Base-by-base conservation (phyloP, 2,329 filamentous ascomycete species). In the Pyrenophora graminea region DNA sequence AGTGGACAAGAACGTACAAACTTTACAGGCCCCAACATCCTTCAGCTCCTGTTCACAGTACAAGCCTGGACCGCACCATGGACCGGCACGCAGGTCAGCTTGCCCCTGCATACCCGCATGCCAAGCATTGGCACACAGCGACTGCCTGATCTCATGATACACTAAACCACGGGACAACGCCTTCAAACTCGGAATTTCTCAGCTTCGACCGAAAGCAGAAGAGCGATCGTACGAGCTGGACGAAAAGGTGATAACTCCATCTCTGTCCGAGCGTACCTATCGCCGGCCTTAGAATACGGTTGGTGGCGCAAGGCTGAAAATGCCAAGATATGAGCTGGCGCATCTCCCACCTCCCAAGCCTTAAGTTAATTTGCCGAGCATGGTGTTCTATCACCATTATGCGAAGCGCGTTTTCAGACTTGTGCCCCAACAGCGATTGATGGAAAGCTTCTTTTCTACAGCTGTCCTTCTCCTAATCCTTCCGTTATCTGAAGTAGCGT, bases 291-390 rank as follows among this genome's bases (percentile, higher is more conserved):
- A 51, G 27, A 56, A 42, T 33, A 17, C 21, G 19, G 25, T 51
- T 42, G 30, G 57, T 61, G 58, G 58, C 64, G 58, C 47, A 58
- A 61, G 57, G 62, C 64, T 64, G 62, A 59, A 41, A 49, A 53
- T 39, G 41, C 55, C 51, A 64, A 60, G 52, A 53, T n/a, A 38
- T 51, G 47, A 56, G 56, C 47, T 45, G 42, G 40, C 19, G 13
- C 48, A 21, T 21, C 4, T 25, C 8, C 23, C 23, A 21, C 27
- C 27, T 38, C 18, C 39, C 31, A 27, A 8, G 25, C 34, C 31
- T 36, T 34, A n/a, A n/a, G 12, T 13, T 47, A n/a, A 15, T 17
- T 47, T 45, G 41, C 48, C 43, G 33, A 43, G 55, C 17, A 36
- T 10, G 36, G 41, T 32, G 18, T 18, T 31, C 34, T 39, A 51